Percentiles rank a stretch among this genome's conserved stretches.
phyloP scores from a whole-genome alignment of 148 eudicot genomes.

The Rhododendron mucronatum region DNA sequence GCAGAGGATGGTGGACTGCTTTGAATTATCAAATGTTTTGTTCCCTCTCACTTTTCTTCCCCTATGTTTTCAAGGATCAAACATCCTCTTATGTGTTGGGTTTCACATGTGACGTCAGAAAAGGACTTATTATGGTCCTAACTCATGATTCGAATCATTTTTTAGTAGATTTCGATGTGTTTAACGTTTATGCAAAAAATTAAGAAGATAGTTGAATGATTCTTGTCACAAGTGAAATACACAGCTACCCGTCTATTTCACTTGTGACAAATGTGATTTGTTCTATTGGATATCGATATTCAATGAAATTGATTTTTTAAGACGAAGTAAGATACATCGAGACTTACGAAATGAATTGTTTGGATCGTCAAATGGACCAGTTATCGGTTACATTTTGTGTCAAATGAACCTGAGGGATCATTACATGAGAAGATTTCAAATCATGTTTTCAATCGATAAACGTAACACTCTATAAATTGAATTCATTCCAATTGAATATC shows the following conservation, averaged over 20 bases:
- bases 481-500: not conserved
- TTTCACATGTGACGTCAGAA: not conserved
- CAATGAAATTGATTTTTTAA: too few relatives aligned
- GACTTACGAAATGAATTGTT: too few relatives aligned
- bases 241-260: not conserved
- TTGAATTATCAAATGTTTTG: not conserved
- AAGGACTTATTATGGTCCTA: not conserved
- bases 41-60: not conserved
- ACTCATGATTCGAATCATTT: too few relatives aligned
- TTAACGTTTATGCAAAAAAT: too few relatives aligned
- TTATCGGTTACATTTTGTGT: not conserved
- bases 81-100: not conserved
- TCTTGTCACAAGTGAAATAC: not conserved
- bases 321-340: not conserved
- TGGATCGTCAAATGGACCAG: not conserved
- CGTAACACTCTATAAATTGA: too few relatives aligned
- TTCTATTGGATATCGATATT: not conserved
- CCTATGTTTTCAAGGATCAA: not conserved
- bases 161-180: too few relatives aligned
- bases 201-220: too few relatives aligned
- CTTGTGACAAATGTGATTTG: not conserved
- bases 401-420: too few relatives aligned
- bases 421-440: too few relatives aligned
- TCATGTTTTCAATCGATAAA: too few relatives aligned
- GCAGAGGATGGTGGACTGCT: not conserved